phyloP scores from a whole-genome alignment of 352 stramenopile species.

The Globisporangium spinosum region DNA sequence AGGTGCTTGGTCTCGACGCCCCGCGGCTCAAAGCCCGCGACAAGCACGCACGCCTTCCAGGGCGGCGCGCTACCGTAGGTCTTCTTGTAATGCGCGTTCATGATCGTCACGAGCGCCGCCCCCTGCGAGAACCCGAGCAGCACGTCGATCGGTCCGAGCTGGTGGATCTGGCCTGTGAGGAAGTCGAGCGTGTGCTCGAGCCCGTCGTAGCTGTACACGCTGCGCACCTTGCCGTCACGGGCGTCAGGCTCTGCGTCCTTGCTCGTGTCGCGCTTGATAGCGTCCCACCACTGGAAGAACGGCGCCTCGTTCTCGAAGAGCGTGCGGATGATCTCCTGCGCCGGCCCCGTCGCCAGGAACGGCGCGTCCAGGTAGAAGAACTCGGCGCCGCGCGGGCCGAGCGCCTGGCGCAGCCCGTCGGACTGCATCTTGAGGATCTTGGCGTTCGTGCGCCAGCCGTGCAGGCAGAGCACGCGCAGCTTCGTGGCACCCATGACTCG shows the following conservation, averaged over 20 bases:
- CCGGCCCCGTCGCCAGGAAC: slow-evolving; percentile 50
- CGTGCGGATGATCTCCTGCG: slow-evolving; percentile 53
- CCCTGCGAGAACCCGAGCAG: slow-evolving; percentile 77
- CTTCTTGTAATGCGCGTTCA: slow-evolving; percentile 63
- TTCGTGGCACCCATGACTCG: slow-evolving; percentile 15
- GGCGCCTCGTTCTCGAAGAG: slow-evolving; percentile 52
- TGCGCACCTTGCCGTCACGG: slow-evolving; percentile 14
- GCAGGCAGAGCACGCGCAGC: slow-evolving; percentile 74
- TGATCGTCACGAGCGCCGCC: slow-evolving; percentile 44
- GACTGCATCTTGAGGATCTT: slow-evolving; percentile 59
- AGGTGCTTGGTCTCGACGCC: slow-evolving; percentile 45
- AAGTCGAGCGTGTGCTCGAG: slow-evolving; percentile 62
- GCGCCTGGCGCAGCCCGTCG: slow-evolving; percentile 45
- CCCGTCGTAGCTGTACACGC: slow-evolving; percentile 51
- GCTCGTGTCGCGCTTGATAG: slow-evolving; percentile 31
- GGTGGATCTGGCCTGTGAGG: slow-evolving; percentile 43
- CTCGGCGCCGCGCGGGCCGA: slow-evolving; percentile 37
- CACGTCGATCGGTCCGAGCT: slow-evolving; percentile 50
- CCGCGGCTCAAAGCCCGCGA: slow-evolving; percentile 59
- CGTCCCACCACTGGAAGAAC: slow-evolving; percentile 83
- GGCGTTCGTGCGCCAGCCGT: slow-evolving; percentile 77
- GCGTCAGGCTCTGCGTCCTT: slow-evolving; percentile 4
- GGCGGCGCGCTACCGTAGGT: slow-evolving; percentile 41
- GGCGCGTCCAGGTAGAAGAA: slow-evolving; percentile 66
- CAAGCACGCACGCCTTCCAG: slow-evolving; percentile 60